Base-by-base conservation (phyloP, 2,329 filamentous ascomycete species). In the Hymenoscyphus occultus region DNA sequence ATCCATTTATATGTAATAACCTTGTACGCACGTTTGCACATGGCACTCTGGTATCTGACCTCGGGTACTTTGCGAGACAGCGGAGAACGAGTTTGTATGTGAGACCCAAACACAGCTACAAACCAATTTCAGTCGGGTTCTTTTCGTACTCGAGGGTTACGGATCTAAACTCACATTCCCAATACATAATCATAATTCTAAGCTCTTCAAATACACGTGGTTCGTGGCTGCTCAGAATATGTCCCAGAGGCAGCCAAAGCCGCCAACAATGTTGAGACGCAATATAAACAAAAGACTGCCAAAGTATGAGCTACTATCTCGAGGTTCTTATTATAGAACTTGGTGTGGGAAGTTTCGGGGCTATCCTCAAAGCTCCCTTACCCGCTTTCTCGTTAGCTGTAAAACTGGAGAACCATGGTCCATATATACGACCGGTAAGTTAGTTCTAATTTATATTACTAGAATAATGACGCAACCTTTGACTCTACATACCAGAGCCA, bases 251-350 rank as follows among this genome's bases (percentile, higher is more conserved):
- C 19, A 31, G 31, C 13, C 54, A 57, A 7, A 57, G 31, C 22
- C 31, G 54, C 54, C 54, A 57, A 31, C 31, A 28, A 22, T 12
- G 54, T 22, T 14, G 28, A 57, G n/a, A 57, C 54, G 22, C 54
- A 57, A 22, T 22, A 12, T 19, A 57, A 57, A 22, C 10, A 12
- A 31, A 57, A 57, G 54, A 22, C 54, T 28, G 54, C 54, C 13
- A 57, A 57, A 57, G 54, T 57, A 57, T 57, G 54, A 57, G 54
- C 19, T 28, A 19, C 54, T 22, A 57, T 57, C 54, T 57, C 13
- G 31, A 57, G 54, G n/a, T 57, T 57, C 22, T 13, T 28, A 57
- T 57, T 12, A 22, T 22, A 57, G 31, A 22, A 22, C 31, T 57
- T 57, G 54, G 13, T 57, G 31, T 31, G 31, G 31, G 54, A 22